phyloP scores from a whole-genome alignment of 2,329 filamentous ascomycete species.

The Aspergillus sp. region DNA sequence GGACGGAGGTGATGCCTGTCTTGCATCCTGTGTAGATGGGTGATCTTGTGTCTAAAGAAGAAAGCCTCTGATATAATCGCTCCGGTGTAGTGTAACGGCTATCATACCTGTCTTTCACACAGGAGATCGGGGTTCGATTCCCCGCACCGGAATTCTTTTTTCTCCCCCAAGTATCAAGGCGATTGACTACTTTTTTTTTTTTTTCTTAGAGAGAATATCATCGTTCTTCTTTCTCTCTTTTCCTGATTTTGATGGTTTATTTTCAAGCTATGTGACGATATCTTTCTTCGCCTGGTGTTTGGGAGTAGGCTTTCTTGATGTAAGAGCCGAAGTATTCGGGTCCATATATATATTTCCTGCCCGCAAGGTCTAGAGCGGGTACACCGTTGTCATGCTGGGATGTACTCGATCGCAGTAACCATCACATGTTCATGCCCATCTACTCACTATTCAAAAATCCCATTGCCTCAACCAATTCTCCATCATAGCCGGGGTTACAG shows the following conservation, averaged over 20 bases:
- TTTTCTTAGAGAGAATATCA: background rate
- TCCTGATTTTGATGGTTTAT: no score
- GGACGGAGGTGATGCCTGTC: background rate
- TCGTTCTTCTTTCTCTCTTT: background rate
- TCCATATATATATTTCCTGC: no score
- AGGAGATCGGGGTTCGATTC: slow-evolving; percentile 13
- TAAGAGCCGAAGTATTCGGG: no score
- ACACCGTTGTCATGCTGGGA: no score
- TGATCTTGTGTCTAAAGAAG: background rate
- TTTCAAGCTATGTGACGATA: no score
- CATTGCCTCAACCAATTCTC: background rate
- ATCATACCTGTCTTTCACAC: slow-evolving; percentile 13
- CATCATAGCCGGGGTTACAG: background rate
- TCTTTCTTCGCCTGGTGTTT: no score
- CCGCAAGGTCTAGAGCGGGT: no score
- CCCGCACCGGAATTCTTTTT: slow-evolving; percentile 8
- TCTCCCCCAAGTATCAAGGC: background rate
- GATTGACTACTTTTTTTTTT: background rate
- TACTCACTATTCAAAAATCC: background rate
- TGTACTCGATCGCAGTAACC: no score
- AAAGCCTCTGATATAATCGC: background rate
- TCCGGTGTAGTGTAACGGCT: slow-evolving; percentile 12
- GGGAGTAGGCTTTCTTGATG: no score
- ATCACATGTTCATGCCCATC: no score
- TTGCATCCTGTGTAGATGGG: background rate